phyloP scores from a whole-genome alignment of 768 basidiomycete species.

The Lactifluus hygrophoroides region DNA sequence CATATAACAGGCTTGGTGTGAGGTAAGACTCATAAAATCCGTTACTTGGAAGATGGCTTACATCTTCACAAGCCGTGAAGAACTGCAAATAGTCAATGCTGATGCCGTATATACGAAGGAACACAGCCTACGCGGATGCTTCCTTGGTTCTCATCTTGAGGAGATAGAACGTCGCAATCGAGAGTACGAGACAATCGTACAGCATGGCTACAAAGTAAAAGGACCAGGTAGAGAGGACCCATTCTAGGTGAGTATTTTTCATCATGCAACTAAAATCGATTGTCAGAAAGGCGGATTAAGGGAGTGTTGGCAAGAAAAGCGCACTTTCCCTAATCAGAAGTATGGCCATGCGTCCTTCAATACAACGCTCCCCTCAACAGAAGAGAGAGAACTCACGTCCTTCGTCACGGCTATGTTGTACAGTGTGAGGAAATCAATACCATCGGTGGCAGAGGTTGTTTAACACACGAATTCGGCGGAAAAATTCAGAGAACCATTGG shows the following conservation, averaged over 20 bases:
- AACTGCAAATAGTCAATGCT: conserved; percentile 9
- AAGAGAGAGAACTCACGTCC: neutral
- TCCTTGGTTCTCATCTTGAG: conserved; percentile 34
- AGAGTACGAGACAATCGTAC: conserved; percentile 46
- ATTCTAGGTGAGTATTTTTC: conserved; percentile 23
- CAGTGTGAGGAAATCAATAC: conserved; percentile 8
- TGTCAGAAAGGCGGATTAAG: neutral
- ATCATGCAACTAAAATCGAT: conserved; percentile 38
- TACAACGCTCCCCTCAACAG: neutral
- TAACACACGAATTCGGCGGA: conserved; percentile 39
- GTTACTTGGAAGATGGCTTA: conserved; percentile 12
- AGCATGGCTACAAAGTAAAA: conserved; percentile 51
- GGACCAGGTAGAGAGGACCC: conserved; percentile 39
- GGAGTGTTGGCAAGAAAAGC: conserved; percentile 4
- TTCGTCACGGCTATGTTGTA: neutral
- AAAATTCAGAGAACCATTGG: conserved; percentile 51
- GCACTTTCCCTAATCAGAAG: conserved; percentile 30
- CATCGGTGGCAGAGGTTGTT: neutral
- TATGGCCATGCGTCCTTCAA: neutral
- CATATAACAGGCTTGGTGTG: conserved; percentile 49
- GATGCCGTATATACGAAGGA: neutral
- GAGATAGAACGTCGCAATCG: conserved; percentile 45
- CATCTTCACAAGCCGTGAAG: conserved; percentile 24
- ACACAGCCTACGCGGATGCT: conserved; percentile 24
- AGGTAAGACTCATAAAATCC: neutral